Conservation (phyloP, 2,329 filamentous ascomycete genomes). For the Verticillium isaacii region DNA sequence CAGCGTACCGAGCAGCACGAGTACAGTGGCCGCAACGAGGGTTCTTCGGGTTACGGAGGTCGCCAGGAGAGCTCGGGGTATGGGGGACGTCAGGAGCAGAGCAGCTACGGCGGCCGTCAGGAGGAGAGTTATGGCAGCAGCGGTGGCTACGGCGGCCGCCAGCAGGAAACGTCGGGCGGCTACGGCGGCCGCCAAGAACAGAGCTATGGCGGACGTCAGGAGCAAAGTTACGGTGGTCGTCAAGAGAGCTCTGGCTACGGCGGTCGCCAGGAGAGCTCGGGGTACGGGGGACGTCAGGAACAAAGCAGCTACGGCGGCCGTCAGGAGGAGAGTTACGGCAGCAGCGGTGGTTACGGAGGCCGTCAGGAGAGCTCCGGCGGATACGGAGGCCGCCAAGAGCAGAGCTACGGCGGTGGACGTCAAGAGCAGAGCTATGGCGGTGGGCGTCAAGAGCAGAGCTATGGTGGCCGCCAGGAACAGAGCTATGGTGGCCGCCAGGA, state of each 20-base stretch:
- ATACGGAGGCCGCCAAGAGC: constrained; percentile 50
- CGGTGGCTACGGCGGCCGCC: constrained; percentile 6
- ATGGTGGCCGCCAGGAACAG: constrained; percentile 22
- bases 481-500: constrained; percentile 36
- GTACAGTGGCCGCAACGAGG: constrained; percentile 27
- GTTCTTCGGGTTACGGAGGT: constrained; percentile 17
- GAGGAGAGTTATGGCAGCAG: constrained; percentile 13
- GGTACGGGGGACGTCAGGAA: constrained; percentile 8
- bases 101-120: constrained; percentile 16
- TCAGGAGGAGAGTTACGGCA: constrained; percentile 7
- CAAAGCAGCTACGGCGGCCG: constrained; percentile 10
- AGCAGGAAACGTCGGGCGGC: constrained; percentile 12
- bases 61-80: constrained; percentile 14
- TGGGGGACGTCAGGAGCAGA: constrained; percentile 11
- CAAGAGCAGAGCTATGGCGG: constrained; percentile 42
- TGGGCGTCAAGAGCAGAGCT: constrained; percentile 35
- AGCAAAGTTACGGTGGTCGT: constrained; percentile 12
- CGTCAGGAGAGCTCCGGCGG: constrained; percentile 2
- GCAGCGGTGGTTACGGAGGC: constrained; percentile 1
- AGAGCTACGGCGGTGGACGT: constrained; percentile 36
- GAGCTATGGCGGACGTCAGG: constrained; percentile 15
- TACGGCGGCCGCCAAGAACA: constrained; percentile 16
- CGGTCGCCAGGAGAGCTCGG: constrained; percentile 10
- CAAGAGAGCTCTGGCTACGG: constrained; percentile 10
- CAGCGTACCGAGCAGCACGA: constrained; percentile 51